Percentiles rank a stretch among this genome's conserved stretches.
Conservation (phyloP, 257 asterid species). For the Salvia splendens region DNA sequence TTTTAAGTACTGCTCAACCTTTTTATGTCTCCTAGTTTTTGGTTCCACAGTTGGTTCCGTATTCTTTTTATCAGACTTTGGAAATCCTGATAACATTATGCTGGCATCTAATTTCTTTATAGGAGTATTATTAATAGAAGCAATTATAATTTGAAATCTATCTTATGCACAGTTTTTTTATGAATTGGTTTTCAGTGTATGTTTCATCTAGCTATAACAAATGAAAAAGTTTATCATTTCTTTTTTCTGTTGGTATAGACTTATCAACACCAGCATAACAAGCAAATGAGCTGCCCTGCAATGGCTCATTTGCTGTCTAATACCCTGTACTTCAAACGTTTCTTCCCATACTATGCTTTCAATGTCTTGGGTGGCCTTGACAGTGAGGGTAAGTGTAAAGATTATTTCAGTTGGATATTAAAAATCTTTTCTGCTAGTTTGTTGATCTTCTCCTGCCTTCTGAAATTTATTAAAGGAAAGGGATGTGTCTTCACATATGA, state of each 20-base stretch:
- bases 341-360: constrained; percentile 88
- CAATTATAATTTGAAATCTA: no score
- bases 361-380: constrained; percentile 96
- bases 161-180: no score
- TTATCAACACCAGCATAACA: constrained; percentile 94
- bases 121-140: no score
- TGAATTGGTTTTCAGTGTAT: neutral
- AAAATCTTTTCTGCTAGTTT: neutral
- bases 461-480: constrained; percentile 56
- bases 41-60: no score
- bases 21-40: no score
- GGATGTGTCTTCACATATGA: constrained; percentile 97
- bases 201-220: constrained; percentile 9
- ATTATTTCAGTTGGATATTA: constrained; percentile 8
- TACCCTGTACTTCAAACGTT: constrained; percentile 86
- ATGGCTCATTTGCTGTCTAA: constrained; percentile 94
- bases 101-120: no score
- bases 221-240: neutral
- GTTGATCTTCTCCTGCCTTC: constrained; percentile 18
- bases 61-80: no score
- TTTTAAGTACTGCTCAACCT: no score
- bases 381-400: constrained; percentile 59
- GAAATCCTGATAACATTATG: no score
- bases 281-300: constrained; percentile 98
- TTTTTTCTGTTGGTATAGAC: constrained; percentile 39